phyloP scores from a whole-genome alignment of 1,284 basidiomycete species.

The Trichosporon coremiiforme region DNA sequence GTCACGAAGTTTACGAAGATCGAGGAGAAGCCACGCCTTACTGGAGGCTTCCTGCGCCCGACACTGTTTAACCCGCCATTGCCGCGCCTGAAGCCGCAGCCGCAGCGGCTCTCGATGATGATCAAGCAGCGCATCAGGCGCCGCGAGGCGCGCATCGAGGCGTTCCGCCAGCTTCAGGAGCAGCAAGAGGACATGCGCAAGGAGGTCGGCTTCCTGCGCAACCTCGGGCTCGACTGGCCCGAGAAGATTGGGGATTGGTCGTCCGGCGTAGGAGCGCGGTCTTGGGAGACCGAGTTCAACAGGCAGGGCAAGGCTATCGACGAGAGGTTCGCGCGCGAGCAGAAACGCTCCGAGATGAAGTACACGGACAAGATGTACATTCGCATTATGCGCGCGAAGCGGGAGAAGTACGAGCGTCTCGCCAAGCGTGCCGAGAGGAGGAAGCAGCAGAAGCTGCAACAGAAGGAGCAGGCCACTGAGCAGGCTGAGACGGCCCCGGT shows the following conservation, averaged over 20 bases:
- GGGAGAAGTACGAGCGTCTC: slow-evolving; percentile 10
- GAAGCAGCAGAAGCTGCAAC: background rate
- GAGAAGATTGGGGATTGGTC: slow-evolving; percentile 20
- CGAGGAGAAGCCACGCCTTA: slow-evolving; percentile 65
- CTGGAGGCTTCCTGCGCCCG: slow-evolving; percentile 67
- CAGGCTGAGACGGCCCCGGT: background rate
- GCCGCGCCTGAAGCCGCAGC: slow-evolving; percentile 76
- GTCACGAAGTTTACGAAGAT: slow-evolving; percentile 43
- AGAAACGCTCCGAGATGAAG: background rate
- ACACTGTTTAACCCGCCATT: slow-evolving; percentile 67
- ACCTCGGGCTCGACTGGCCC: background rate
- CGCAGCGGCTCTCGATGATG: slow-evolving; percentile 67
- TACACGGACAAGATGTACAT: slow-evolving; percentile 9
- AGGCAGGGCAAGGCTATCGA: background rate
- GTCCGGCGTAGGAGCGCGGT: background rate
- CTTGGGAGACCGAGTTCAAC: slow-evolving; percentile 20
- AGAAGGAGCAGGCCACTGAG: background rate
- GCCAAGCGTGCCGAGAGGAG: slow-evolving; percentile 2
- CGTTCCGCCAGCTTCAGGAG: slow-evolving; percentile 52
- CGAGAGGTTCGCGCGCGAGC: background rate
- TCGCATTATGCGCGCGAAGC: slow-evolving; percentile 6
- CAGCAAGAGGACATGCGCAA: slow-evolving; percentile 59
- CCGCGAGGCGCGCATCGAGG: slow-evolving; percentile 60
- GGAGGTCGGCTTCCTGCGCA: slow-evolving; percentile 64
- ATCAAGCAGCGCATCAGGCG: slow-evolving; percentile 63